Evolutionary conservation across 2,329 filamentous ascomycete genomes (phyloP), one percentile per base, ranked within the genome.

Genomic region (Incumbomyces delicatus): DNA sequence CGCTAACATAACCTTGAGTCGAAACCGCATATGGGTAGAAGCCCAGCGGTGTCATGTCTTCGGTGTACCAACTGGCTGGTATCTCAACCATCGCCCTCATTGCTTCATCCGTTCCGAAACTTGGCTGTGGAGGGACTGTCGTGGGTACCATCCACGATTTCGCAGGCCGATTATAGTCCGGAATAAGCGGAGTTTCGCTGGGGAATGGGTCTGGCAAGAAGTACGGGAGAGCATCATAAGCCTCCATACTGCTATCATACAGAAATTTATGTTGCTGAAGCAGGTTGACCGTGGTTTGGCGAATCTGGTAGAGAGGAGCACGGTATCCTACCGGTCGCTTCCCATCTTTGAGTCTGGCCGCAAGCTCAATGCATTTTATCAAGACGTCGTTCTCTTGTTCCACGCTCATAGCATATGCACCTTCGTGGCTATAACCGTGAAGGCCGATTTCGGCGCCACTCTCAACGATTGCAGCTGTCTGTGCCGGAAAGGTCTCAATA

Each of bases 1-100:
- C 70, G 44, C 76, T 73, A 1, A 80, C 75, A 55, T 78, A 81
- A 1, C 78, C 77, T 36, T 74, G 71, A 2, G 70, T 74, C 50
- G 79, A 80, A 1, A 66, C 58, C 0, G 57, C 51, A 27, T 66
- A 66, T 0, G 68, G 68, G 10, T 70, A 63, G 49, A 64, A 71
- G 32, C 68, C 66, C 58, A 71, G 63, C 1, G 68, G 67, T 0
- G 68, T 68, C 63, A 70, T 65, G 41, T 71, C 67, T 52, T 70
- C 67, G 54, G 68, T 67, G 51, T 70, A 70, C 61, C 66, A 71
- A 50, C 67, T 69, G 20, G 64, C 65, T 1, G 68, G 68, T 14
- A 71, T 63, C 41, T 68, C 66, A 38, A 69, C 63, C 3, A 71
- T 60, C 2, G 60, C 53, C 32, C 50, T 48, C n/a, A 47, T 44